These are phyloP conservation scores for Xylaria flabelliformis DNA, from an alignment of 495 filamentous ascomycete genomes.

Conservation along the genomic window DNA sequence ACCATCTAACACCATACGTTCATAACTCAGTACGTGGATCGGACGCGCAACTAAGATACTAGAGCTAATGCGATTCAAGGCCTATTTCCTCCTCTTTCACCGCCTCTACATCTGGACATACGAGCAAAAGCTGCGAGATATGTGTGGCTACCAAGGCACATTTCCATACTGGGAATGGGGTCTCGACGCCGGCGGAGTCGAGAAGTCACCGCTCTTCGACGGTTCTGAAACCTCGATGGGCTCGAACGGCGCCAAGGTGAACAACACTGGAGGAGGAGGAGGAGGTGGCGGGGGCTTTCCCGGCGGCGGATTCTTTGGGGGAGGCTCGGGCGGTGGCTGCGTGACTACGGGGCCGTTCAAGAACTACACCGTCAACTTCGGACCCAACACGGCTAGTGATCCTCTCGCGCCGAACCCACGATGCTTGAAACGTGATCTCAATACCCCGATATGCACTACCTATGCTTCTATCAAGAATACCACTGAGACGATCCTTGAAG, in stretches of 20 bases:
- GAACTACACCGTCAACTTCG: slow-evolving; percentile 48
- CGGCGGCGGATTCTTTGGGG: slow-evolving; percentile 30
- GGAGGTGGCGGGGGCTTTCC: neutral
- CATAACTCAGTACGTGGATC: slow-evolving; percentile 43
- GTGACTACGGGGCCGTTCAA: slow-evolving; percentile 43
- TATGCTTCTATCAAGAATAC: slow-evolving; percentile 49
- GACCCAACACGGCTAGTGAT: slow-evolving; percentile 38
- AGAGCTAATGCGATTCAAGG: slow-evolving; percentile 24
- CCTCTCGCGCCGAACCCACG: slow-evolving; percentile 49
- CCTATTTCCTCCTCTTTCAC: slow-evolving; percentile 52
- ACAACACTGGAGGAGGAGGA: slow-evolving; percentile 14
- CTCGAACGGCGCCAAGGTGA: slow-evolving; percentile 41
- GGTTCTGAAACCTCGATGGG: slow-evolving; percentile 41
- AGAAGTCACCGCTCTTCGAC: slow-evolving; percentile 46
- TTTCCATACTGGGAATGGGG: slow-evolving; percentile 54
- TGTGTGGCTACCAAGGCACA: slow-evolving; percentile 47
- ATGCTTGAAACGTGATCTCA: slow-evolving; percentile 51
- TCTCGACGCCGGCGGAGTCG: slow-evolving; percentile 43
- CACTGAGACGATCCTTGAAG: slow-evolving; percentile 46
- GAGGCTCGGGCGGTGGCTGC: slow-evolving; percentile 44
- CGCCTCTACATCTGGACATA: slow-evolving; percentile 46
- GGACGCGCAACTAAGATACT: neutral
- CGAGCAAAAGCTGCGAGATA: slow-evolving; percentile 45
- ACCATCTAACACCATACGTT: slow-evolving; percentile 43
- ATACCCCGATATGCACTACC: slow-evolving; percentile 42